Evolutionary conservation across 2,329 filamentous ascomycete species (phyloP), one percentile per base, ranked within the genome.

Genomic region (Tricladium varicosporioides): DNA sequence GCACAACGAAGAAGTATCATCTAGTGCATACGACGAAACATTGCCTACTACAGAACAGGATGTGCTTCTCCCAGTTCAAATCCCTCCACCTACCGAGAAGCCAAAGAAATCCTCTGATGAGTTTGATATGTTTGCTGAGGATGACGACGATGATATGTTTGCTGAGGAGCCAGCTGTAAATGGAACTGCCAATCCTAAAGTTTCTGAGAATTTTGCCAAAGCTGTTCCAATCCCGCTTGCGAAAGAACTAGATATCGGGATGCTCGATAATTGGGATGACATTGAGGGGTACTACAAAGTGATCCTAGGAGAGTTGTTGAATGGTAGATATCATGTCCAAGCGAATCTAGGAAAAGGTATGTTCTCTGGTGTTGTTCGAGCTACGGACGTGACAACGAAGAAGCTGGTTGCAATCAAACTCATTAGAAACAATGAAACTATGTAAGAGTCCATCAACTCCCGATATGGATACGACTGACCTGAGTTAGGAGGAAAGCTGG

Each of bases 281-380:
- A 86, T 88, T 52, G 92, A 99, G 69, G 94, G 93, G 5, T 97
- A 97, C 72, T 99, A 97, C 79, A 95, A 94, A 73, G 87, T 97
- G 57, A 91, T 95, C 56, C 85, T 92, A 43, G 92, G 93, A 68
- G 94, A 99, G 76, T 77, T 97, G 51, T 80, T 99, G 61, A 89
- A 96, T 65, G 87, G 87, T 31, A 88, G 92, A 33, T 97, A 97
- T 72, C 90, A 94, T 70, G 85, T 99, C 32, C 88, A 93, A 71
- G 85, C 92, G 57, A 87, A 87, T 52, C 80, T 99, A 18, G 94
- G 94, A 62, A 92, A 91, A 73, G 94, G 94, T 66, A 96, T 97
- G 82, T 99, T 97, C 72, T 96, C 94, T 0, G 92, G 91, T 8
- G 94, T 99, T n/a, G 91, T 94, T 53, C 86, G 91, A 62, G 94